Evolutionary conservation across 805 yeast species (phyloP).

Genomic region (Yarrowia sp.): DNA sequence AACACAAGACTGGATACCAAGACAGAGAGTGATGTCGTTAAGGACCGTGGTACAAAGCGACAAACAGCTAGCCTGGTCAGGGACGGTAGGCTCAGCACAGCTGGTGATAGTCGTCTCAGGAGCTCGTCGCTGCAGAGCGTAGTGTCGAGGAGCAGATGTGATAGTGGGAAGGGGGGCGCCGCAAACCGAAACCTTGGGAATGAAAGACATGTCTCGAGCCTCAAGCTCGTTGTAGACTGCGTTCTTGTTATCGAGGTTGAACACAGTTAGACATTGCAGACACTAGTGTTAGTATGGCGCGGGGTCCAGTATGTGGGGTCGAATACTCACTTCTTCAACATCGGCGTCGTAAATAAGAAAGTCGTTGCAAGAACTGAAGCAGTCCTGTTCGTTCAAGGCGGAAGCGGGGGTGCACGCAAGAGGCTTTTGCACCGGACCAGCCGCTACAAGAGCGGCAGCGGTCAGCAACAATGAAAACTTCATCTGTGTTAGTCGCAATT

Average conservation of each 20-base stretch:
- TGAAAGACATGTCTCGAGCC: neutral
- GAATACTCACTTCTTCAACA: conserved; percentile 8
- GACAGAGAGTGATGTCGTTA: neutral
- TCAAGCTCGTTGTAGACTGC: conserved; percentile 12
- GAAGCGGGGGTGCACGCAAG: neutral
- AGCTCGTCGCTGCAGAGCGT: neutral
- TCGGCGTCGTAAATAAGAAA: neutral
- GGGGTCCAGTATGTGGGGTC: neutral
- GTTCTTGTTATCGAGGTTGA: neutral
- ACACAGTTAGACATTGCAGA: conserved; percentile 7
- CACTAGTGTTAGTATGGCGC: neutral
- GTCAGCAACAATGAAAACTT: neutral
- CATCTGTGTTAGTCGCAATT: conserved; percentile 4
- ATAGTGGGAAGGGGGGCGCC: conserved; percentile 1
- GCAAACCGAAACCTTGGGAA: neutral
- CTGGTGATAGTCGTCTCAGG: conserved; percentile 5
- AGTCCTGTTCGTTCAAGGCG: neutral
- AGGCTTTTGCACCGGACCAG: neutral
- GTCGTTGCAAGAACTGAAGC: conserved; percentile 2
- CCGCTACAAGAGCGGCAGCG: neutral
- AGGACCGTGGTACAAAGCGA: neutral
- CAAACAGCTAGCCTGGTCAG: neutral
- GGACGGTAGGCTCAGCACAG: neutral
- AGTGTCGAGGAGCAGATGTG: neutral
- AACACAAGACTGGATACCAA: conserved; percentile 9